These are phyloP conservation scores for Marsdenia floribunda DNA, from an alignment of 257 asterid species.

Conservation along the genomic window DNA sequence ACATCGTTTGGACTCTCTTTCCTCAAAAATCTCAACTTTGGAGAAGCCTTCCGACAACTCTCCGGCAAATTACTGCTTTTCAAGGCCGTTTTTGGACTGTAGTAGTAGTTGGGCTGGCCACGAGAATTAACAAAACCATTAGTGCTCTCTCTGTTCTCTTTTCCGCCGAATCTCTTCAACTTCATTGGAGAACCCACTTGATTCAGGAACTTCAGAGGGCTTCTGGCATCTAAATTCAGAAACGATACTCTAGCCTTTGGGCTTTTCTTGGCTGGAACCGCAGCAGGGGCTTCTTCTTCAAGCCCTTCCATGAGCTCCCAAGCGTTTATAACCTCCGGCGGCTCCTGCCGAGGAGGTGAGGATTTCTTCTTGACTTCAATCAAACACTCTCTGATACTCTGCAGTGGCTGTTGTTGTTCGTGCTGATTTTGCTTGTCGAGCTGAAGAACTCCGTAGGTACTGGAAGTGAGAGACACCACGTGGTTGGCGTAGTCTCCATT, in stretches of 20 bases:
- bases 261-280: conserved; percentile 39
- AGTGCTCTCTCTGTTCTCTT: conserved; percentile 45
- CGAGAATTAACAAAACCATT: conserved; percentile 13
- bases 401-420: neutral
- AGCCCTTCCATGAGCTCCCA: conserved; percentile 98
- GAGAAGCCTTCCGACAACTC: conserved; percentile 47
- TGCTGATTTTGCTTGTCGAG: conserved; percentile 42
- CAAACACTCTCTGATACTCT: conserved; percentile 17
- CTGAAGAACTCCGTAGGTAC: conserved; percentile 69
- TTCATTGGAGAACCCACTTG: conserved; percentile 70
- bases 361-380: conserved; percentile 32
- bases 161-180: conserved; percentile 50
- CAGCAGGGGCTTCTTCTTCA: conserved; percentile 45
- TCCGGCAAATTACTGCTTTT: conserved; percentile 24
- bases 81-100: conserved; percentile 43
- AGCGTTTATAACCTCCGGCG: conserved; percentile 74
- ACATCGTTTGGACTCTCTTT: conserved; percentile 42
- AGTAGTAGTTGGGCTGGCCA: conserved; percentile 23
- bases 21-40: conserved; percentile 48
- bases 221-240: conserved; percentile 44
- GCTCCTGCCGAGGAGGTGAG: conserved; percentile 44
- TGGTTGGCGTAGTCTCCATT: conserved; percentile 42
- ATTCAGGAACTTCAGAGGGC: conserved; percentile 69
- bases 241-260: conserved; percentile 44
- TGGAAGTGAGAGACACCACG: conserved; percentile 87